Conservation (phyloP, 768 basidiomycete genomes). For the Vishniacozyma victoriae region DNA sequence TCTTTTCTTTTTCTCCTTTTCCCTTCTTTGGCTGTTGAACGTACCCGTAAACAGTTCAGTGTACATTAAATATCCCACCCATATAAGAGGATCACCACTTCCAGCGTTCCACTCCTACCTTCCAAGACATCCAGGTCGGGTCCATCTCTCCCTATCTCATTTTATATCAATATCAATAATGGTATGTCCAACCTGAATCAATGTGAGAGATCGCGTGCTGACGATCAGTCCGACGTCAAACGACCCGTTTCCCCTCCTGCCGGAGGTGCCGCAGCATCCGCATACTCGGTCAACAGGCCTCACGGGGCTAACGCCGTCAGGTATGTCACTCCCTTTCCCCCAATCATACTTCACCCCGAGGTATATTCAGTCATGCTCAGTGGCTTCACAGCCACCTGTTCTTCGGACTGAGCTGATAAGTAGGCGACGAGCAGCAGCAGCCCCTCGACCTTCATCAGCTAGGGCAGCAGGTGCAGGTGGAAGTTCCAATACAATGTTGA, state of each 20-base stretch:
- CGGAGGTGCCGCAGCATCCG: constrained; percentile 27
- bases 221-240: constrained; percentile 29
- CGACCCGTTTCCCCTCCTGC: constrained; percentile 41
- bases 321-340: constrained; percentile 2
- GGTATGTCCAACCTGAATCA: no score
- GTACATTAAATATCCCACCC: no score
- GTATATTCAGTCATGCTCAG: background rate
- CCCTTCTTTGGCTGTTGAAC: no score
- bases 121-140: no score
- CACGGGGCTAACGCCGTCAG: constrained; percentile 46
- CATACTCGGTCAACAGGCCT: constrained; percentile 39
- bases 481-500: constrained; percentile 96
- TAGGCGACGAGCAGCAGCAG: constrained; percentile 44
- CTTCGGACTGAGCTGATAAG: no score
- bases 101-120: no score
- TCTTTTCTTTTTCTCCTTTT: no score
- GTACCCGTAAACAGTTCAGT: no score
- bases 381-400: background rate
- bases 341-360: background rate
- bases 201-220: background rate
- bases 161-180: no score
- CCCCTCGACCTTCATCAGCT: constrained; percentile 70
- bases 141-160: no score
- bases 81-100: no score
- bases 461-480: constrained; percentile 93